phyloP scores from a whole-genome alignment of 768 basidiomycete species.

The Termitomyces sp. region DNA sequence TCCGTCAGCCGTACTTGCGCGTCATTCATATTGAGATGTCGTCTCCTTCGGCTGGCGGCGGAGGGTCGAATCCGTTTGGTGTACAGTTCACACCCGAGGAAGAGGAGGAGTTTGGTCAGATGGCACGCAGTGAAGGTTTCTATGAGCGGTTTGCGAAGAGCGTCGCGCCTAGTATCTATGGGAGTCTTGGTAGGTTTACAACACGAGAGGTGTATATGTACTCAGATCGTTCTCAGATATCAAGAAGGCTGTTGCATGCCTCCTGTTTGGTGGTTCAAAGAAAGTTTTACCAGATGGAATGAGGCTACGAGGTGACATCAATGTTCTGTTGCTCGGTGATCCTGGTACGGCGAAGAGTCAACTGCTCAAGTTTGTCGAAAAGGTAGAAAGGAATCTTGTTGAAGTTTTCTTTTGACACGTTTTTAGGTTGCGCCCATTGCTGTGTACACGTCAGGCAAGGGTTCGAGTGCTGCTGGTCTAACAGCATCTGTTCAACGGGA shows the following conservation, averaged over 20 bases:
- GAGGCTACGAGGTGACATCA: constrained; percentile 95
- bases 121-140: constrained; percentile 83
- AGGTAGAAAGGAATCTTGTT: constrained; percentile 34
- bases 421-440: constrained; percentile 92
- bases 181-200: constrained; percentile 68
- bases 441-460: constrained; percentile 98
- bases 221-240: constrained; percentile 58
- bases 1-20: constrained; percentile 92
- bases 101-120: constrained; percentile 92
- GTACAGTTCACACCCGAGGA: constrained; percentile 90
- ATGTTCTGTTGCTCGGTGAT: constrained; percentile 93
- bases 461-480: constrained; percentile 96
- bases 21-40: constrained; percentile 90
- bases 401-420: neutral
- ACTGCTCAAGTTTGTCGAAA: constrained; percentile 97
- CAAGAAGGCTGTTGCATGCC: constrained; percentile 94
- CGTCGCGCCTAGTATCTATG: constrained; percentile 96
- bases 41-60: constrained; percentile 63
- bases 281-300: constrained; percentile 97
- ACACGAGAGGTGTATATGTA: neutral
- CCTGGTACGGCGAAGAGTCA: constrained; percentile 99
- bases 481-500: constrained; percentile 98
- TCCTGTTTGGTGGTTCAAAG: constrained; percentile 97
- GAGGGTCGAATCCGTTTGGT: constrained; percentile 80
- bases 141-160: constrained; percentile 93